phyloP scores from a whole-genome alignment of 164 flowering plant genomes.

The Liquidambar formosana region DNA sequence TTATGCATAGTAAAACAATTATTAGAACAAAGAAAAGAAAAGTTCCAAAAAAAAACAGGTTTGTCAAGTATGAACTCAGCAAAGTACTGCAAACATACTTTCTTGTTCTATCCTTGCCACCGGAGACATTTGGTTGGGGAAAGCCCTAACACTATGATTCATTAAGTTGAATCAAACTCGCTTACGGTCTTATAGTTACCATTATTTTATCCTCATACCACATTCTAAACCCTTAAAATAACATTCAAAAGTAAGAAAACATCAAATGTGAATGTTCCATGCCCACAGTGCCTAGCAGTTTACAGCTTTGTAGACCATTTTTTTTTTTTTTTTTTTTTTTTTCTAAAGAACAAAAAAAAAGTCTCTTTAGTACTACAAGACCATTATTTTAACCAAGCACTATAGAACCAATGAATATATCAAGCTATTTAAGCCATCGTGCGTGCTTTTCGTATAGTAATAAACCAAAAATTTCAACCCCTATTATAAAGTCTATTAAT shows the following conservation, averaged over 20 bases:
- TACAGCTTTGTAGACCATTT: background rate
- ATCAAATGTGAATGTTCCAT: slow-evolving; percentile 1
- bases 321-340: background rate
- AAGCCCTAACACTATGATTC: slow-evolving; percentile 18
- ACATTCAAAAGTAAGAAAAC: background rate
- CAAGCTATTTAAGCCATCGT: background rate
- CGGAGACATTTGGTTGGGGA: slow-evolving; percentile 21
- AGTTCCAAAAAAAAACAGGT: background rate
- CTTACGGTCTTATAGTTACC: background rate
- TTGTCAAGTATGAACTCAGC: background rate
- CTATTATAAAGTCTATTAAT: background rate
- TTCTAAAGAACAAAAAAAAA: background rate
- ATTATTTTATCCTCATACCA: background rate
- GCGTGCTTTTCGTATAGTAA: background rate
- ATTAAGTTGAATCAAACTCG: slow-evolving; percentile 9
- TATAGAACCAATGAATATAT: background rate
- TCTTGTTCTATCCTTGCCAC: background rate
- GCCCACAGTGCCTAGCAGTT: background rate
- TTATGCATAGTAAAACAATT: no score
- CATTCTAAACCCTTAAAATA: background rate
- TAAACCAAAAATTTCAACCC: slow-evolving; percentile 5
- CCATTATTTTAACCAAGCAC: background rate
- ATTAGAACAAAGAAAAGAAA: background rate
- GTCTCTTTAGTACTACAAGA: background rate
- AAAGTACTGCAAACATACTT: background rate